These are phyloP conservation scores for Ochromonas danica DNA, from an alignment of 108 stramenopile genomes.

Conservation along the genomic window DNA sequence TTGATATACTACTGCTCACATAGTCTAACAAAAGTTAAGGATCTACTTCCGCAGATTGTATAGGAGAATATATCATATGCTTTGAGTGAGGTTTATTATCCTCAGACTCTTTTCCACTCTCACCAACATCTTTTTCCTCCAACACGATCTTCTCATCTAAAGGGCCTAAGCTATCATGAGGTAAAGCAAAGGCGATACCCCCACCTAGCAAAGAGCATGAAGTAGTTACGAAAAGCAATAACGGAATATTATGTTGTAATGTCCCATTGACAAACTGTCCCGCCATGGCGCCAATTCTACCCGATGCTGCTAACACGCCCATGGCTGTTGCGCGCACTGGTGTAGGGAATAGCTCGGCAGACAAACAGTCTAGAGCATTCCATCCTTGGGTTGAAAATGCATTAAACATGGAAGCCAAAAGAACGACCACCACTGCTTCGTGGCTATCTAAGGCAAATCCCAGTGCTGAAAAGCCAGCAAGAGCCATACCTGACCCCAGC, in stretches of 20 bases:
- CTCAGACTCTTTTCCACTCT: too few species aligned
- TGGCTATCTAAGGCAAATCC: slow-evolving; percentile 46
- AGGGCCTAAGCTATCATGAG: neutral
- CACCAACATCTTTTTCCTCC: too few species aligned
- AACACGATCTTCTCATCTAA: neutral
- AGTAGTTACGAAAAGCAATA: slow-evolving; percentile 46
- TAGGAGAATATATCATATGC: too few species aligned
- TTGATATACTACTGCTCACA: too few species aligned
- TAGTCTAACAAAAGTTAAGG: too few species aligned
- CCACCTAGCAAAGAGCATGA: slow-evolving; percentile 47
- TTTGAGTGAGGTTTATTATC: too few species aligned
- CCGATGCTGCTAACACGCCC: slow-evolving; percentile 49
- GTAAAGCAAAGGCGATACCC: neutral
- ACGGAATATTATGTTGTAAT: slow-evolving; percentile 43
- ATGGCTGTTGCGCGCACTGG: slow-evolving; percentile 43
- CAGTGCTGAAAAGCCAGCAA: slow-evolving; percentile 44
- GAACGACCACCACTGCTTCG: slow-evolving; percentile 42
- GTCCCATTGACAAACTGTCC: slow-evolving; percentile 58
- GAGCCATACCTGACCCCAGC: slow-evolving; percentile 40
- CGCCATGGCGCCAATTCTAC: slow-evolving; percentile 47
- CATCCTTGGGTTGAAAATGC: slow-evolving; percentile 50
- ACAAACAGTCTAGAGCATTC: slow-evolving; percentile 51
- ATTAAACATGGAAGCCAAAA: slow-evolving; percentile 49
- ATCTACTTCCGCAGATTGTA: too few species aligned
- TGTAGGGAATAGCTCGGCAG: slow-evolving; percentile 51